Evolutionary conservation across 805 yeast genomes (phyloP).

Genomic region (Candida schatavii): DNA sequence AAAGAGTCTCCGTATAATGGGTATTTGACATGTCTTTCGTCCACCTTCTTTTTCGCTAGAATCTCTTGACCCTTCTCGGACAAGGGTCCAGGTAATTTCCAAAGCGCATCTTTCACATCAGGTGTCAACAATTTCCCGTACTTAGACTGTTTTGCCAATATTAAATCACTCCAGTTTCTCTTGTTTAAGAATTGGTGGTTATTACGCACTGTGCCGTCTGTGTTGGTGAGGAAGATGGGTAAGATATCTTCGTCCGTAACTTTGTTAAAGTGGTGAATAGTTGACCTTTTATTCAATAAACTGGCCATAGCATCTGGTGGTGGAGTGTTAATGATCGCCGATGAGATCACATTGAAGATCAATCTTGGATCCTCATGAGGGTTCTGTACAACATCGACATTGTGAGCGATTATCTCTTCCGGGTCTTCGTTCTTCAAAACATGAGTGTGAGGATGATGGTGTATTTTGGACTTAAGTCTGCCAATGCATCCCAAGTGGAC

Average conservation of each 20-base stretch:
- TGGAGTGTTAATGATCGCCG: conserved; percentile 90
- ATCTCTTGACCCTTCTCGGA: conserved; percentile 9
- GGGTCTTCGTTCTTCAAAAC: conserved; percentile 17
- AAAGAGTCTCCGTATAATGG: conserved; percentile 57
- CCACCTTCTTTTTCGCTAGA: conserved; percentile 12
- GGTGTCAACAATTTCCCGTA: conserved; percentile 13
- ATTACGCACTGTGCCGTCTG: conserved; percentile 46
- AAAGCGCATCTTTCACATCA: conserved; percentile 16
- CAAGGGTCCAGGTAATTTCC: conserved; percentile 44
- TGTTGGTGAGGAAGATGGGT: conserved; percentile 63
- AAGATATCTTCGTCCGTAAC: conserved; percentile 77
- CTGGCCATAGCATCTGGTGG: conserved; percentile 87
- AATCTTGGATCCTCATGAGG: conserved; percentile 74
- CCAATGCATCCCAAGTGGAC: conserved; percentile 89
- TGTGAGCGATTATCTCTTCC: conserved; percentile 31
- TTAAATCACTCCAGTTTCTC: conserved; percentile 71
- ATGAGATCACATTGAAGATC: conserved; percentile 79
- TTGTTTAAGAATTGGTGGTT: conserved; percentile 59
- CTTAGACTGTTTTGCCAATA: conserved; percentile 44
- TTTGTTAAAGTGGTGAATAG: conserved; percentile 62
- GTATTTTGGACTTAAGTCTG: conserved; percentile 59
- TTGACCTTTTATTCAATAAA: conserved; percentile 64
- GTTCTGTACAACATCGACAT: conserved; percentile 35
- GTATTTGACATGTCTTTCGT: conserved; percentile 43
- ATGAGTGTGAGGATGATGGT: conserved; percentile 39